These are phyloP conservation scores for Penicillium psychrofluorescens DNA, from an alignment of 495 filamentous ascomycete species.

Conservation along the genomic window DNA sequence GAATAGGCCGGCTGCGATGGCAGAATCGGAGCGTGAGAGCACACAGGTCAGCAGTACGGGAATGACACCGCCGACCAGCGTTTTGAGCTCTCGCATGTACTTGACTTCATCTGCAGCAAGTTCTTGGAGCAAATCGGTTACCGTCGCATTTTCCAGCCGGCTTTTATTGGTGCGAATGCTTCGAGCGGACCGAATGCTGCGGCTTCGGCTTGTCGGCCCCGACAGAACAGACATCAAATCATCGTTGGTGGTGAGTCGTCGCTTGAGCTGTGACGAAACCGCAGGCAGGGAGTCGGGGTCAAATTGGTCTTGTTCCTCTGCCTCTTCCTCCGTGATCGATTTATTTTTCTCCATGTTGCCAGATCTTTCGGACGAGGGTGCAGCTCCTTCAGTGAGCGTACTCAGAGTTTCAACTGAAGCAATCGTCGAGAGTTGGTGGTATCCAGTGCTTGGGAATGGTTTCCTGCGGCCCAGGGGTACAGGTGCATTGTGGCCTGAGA, in stretches of 20 bases:
- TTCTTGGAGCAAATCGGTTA: conserved; percentile 71
- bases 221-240: conserved; percentile 93
- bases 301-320: conserved; percentile 37
- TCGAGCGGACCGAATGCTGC: conserved; percentile 59
- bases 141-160: conserved; percentile 55
- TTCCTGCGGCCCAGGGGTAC: conserved; percentile 35
- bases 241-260: conserved; percentile 81
- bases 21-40: conserved; percentile 62
- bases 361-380: neutral
- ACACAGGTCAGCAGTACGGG: conserved; percentile 86
- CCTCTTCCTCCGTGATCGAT: conserved; percentile 10
- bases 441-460: conserved; percentile 55
- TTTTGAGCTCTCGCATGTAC: conserved; percentile 88
- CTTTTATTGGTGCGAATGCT: conserved; percentile 68
- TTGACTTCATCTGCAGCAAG: conserved; percentile 78
- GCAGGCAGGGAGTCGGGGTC: conserved; percentile 33
- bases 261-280: conserved; percentile 50
- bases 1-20: conserved; percentile 62
- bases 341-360: conserved; percentile 1
- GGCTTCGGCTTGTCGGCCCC: conserved; percentile 55
- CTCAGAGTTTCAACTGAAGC: conserved; percentile 56
- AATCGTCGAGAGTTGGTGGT: conserved; percentile 69
- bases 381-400: conserved; percentile 30
- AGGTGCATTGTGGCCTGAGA: conserved; percentile 31
- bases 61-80: conserved; percentile 91